Percentiles rank a stretch among this genome's conserved stretches.
Conservation (phyloP, 2,329 filamentous ascomycete genomes). For the Penicillium glabrum region DNA sequence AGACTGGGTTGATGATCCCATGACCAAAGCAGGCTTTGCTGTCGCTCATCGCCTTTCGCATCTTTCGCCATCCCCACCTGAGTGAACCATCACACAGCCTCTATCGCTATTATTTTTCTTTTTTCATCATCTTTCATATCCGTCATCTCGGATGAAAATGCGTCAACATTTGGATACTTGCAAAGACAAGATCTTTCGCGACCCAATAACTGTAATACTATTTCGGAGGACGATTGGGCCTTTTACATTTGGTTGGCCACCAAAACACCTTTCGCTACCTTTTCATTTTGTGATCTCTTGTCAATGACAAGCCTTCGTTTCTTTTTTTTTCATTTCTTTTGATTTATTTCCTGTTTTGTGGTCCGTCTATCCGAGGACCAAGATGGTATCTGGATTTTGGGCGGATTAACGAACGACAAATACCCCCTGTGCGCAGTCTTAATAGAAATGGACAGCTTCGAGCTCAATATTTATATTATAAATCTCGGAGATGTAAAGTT, state of each 20-base stretch:
- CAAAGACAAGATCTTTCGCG: conserved; percentile 7
- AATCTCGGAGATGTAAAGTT: background rate
- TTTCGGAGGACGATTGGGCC: conserved; percentile 12
- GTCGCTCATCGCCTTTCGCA: conserved; percentile 27
- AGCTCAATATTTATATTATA: conserved; percentile 1
- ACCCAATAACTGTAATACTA: conserved; percentile 38
- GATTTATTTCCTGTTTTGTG: conserved; percentile 7
- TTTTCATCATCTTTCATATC: conserved; percentile 3
- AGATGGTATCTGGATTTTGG: conserved; percentile 8
- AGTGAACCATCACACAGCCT: background rate
- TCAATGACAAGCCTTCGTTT: conserved; percentile 10
- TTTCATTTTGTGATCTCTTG: conserved; percentile 9
- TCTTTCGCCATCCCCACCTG: background rate
- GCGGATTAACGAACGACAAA: conserved; percentile 16
- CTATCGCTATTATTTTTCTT: conserved; percentile 2
- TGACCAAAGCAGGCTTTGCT: conserved; percentile 46
- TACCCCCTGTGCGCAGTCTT: conserved; percentile 21
- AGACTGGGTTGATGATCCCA: conserved; percentile 31
- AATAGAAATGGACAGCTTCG: conserved; percentile 22
- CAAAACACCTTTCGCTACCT: conserved; percentile 12
- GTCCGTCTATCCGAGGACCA: conserved; percentile 2
- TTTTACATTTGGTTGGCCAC: conserved; percentile 6
- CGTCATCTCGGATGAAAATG: conserved; percentile 29
- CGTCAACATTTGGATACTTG: conserved; percentile 11
- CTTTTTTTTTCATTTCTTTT: conserved; percentile 3